Evolutionary conservation across 1,139 yeast genomes (phyloP), one percentile per base, ranked within the genome.

Genomic region (Debaryomyces udenii): DNA sequence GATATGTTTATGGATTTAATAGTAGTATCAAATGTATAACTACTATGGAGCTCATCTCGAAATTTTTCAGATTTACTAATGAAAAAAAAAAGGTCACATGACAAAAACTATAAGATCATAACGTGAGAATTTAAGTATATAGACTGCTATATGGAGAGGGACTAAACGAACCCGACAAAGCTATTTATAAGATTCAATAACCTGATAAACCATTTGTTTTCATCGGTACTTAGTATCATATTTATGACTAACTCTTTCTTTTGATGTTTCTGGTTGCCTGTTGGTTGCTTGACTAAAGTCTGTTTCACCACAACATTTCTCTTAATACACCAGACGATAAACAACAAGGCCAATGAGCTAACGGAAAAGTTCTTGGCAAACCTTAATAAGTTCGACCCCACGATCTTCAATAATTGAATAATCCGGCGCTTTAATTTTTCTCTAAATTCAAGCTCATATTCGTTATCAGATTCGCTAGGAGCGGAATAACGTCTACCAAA

Each of bases 201-300:
- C 45, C 76, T 61, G 31, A 73, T 62, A 40, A 73, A 72, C 78
- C 78, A 73, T 53, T 68, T 72, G 51, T 73, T 71, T 46, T 72
- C 75, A 44, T 68, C 64, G 9, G 75, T 67, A 47, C 70, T 69
- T 41, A 73, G 57, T 16, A 70, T 60, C 76, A 73, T 71, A 47
- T 70, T 71, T 43, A 73, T 68, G 10, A 73, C 61, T 52, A 72
- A 64, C 48, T 73, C 78, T 46, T 68, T 69, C 46, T 59, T 62
- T 37, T 51, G 57, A 38, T 48, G 52, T 28, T 44, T 51, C 18
- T 50, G 46, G 18, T 50, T 54, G 6, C 52, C 55, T 4, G 46
- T 41, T 14, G 70, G 67, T 41, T 61, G 65, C 36, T 55, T 65
- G 13, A 72, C 71, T n/a, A 71, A 43, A 1, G 77, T 69, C 46